A percentile compares a stretch with the other conserved stretches of the same genome.
Evolutionary conservation across 1,284 basidiomycete genomes (phyloP).

Genomic region (Vanrija pseudolonga): DNA sequence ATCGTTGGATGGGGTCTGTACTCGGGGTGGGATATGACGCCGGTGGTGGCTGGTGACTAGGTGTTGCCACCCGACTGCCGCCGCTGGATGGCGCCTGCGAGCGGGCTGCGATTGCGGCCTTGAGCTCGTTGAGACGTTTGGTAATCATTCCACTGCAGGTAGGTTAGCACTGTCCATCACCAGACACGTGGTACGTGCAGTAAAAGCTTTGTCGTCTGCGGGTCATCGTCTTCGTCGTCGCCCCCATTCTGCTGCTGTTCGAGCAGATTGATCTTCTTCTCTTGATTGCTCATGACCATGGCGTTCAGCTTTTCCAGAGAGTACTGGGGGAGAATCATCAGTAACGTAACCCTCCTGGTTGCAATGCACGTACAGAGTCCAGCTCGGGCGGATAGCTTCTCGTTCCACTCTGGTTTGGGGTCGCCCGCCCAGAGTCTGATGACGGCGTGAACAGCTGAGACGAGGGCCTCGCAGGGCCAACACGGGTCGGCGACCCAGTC

Average conservation of each 20-base stretch:
- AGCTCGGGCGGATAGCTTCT: no score
- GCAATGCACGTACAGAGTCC: no score
- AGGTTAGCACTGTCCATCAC: neutral
- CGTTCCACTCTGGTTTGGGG: no score
- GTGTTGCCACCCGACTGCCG: conserved; percentile 1
- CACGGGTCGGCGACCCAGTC: no score
- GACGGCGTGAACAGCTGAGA: no score
- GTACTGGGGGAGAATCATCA: conserved; percentile 8
- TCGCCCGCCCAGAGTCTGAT: no score
- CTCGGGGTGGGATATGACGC: neutral
- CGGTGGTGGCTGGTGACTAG: neutral
- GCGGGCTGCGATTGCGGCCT: conserved; percentile 26
- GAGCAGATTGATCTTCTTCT: conserved; percentile 26
- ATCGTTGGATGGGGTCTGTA: neutral
- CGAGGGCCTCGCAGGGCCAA: no score
- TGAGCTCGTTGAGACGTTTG: conserved; percentile 37
- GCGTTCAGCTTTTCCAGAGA: conserved; percentile 27
- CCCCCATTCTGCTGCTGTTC: conserved; percentile 18
- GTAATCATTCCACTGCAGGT: conserved; percentile 21
- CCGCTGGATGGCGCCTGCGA: conserved; percentile 28
- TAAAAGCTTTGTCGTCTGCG: conserved; percentile 30
- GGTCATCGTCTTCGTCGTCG: conserved; percentile 33
- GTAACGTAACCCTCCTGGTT: no score
- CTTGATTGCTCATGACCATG: conserved; percentile 33
- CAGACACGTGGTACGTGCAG: conserved; percentile 19